Percentiles rank a stretch among this genome's conserved stretches.
These are phyloP conservation scores for Starmerella scarabaei DNA, from an alignment of 805 yeast species.

Conservation along the genomic window DNA sequence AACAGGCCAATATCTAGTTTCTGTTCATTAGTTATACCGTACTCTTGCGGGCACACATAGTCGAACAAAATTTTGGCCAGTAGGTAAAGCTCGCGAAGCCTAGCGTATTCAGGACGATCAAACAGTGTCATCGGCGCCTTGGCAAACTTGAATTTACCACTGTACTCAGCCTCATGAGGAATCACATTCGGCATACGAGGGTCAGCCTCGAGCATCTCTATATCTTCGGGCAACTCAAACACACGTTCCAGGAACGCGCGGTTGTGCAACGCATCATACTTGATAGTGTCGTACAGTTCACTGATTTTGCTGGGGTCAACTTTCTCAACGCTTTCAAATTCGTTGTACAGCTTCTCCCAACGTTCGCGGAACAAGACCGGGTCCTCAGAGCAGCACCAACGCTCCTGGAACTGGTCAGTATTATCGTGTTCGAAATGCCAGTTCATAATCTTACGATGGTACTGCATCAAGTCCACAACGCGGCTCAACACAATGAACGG, in stretches of 20 bases:
- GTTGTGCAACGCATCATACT: slow-evolving; percentile 93
- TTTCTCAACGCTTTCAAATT: slow-evolving; percentile 82
- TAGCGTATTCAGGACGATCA: slow-evolving; percentile 66
- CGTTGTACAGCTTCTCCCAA: slow-evolving; percentile 93
- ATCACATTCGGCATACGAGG: slow-evolving; percentile 24
- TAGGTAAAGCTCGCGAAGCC: slow-evolving; percentile 76
- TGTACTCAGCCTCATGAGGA: slow-evolving; percentile 24
- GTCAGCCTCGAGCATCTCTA: slow-evolving; percentile 32
- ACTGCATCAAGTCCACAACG: slow-evolving; percentile 90
- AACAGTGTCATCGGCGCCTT: slow-evolving; percentile 36
- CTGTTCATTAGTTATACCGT: slow-evolving; percentile 91
- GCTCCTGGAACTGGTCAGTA: slow-evolving; percentile 52
- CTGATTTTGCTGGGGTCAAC: slow-evolving; percentile 96
- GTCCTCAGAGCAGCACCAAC: slow-evolving; percentile 97
- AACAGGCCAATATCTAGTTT: slow-evolving; percentile 89
- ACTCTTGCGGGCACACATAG: slow-evolving; percentile 96
- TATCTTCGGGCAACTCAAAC: slow-evolving; percentile 35
- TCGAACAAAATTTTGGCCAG: slow-evolving; percentile 89
- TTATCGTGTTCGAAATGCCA: slow-evolving; percentile 59
- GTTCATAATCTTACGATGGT: slow-evolving; percentile 72
- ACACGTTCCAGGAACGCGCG: slow-evolving; percentile 75
- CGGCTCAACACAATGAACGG: slow-evolving; percentile 88
- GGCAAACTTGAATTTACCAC: slow-evolving; percentile 24
- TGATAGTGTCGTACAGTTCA: slow-evolving; percentile 95
- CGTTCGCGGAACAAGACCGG: slow-evolving; percentile 81